These are phyloP conservation scores for Pezicula carpinea DNA, from an alignment of 2,329 filamentous ascomycete species.

Conservation along the genomic window DNA sequence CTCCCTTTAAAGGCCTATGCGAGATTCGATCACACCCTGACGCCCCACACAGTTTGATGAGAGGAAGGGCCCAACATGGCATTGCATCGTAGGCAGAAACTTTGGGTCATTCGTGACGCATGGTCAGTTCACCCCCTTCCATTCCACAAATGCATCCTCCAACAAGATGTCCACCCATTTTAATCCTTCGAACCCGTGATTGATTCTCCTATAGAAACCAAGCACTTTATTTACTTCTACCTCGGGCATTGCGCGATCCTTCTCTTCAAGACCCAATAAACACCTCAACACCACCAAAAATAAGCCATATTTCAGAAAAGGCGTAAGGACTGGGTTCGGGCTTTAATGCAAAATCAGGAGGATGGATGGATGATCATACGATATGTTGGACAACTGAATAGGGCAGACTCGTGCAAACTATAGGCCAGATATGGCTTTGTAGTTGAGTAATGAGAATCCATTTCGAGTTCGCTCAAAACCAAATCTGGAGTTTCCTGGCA, in stretches of 20 bases:
- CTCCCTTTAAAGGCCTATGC: background rate
- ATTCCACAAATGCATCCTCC: background rate
- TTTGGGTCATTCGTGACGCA: constrained; percentile 99
- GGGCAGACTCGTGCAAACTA: no score
- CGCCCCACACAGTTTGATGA: constrained; percentile 72
- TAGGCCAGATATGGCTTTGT: no score
- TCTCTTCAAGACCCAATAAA: constrained; percentile 96
- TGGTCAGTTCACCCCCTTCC: constrained; percentile 49
- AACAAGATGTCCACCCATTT: background rate
- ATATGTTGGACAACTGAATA: no score
- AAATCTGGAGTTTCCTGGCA: no score
- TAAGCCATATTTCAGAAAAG: no score
- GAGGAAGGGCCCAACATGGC: constrained; percentile 96
- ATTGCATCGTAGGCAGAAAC: constrained; percentile 97
- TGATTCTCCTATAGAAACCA: constrained; percentile 65
- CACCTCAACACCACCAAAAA: no score
- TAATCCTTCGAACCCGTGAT: background rate
- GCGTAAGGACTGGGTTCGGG: no score
- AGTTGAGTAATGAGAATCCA: no score
- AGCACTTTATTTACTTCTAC: constrained; percentile 99
- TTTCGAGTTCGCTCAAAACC: no score
- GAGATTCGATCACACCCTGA: constrained; percentile 4
- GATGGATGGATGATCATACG: no score
- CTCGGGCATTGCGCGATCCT: constrained; percentile 97
- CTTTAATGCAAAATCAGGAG: no score